These are phyloP conservation scores for Isatis lusitanica DNA, from an alignment of 441 rosid species.

Conservation along the genomic window DNA sequence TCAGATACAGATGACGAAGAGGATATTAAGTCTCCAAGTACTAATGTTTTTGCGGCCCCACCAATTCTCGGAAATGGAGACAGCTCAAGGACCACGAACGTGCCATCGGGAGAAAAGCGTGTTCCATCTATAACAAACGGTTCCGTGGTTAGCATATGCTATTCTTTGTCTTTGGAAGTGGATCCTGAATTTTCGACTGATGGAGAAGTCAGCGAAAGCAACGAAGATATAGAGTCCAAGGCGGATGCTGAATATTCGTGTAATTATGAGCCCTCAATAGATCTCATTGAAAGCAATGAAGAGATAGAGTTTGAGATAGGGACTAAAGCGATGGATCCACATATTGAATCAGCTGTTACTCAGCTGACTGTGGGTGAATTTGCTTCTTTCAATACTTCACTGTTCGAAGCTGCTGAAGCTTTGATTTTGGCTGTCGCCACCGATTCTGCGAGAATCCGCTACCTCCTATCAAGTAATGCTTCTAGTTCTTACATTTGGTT, in stretches of 20 bases:
- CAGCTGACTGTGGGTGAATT: conserved; percentile 90
- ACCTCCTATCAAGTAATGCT: conserved; percentile 62
- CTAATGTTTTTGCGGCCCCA: conserved; percentile 12
- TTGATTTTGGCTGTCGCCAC: conserved; percentile 63
- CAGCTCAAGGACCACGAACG: conserved; percentile 27
- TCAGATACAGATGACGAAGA: conserved; percentile 42
- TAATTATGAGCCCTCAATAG: conserved; percentile 39
- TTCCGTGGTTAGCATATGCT: conserved; percentile 57
- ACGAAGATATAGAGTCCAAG: conserved; percentile 77
- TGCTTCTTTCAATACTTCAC: conserved; percentile 49
- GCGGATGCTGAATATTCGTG: conserved; percentile 18
- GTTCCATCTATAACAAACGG: conserved; percentile 48
- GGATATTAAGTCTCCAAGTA: conserved; percentile 42
- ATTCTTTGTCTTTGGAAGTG: conserved; percentile 58
- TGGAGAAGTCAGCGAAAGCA: conserved; percentile 43
- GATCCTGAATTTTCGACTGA: conserved; percentile 11
- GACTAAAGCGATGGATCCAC: conserved; percentile 61
- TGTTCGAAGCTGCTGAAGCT: conserved; percentile 45
- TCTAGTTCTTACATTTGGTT: conserved; percentile 9
- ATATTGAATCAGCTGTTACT: conserved; percentile 63
- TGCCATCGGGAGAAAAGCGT: conserved; percentile 30
- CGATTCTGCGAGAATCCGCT: conserved; percentile 48
- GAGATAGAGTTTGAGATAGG: conserved; percentile 95
- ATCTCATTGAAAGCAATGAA: conserved; percentile 77
- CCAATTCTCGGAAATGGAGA: background rate